A percentile compares a stretch with the other conserved stretches of the same genome.
Conservation (phyloP, 108 stramenopile species). For the Stephanodiscus triporus region DNA sequence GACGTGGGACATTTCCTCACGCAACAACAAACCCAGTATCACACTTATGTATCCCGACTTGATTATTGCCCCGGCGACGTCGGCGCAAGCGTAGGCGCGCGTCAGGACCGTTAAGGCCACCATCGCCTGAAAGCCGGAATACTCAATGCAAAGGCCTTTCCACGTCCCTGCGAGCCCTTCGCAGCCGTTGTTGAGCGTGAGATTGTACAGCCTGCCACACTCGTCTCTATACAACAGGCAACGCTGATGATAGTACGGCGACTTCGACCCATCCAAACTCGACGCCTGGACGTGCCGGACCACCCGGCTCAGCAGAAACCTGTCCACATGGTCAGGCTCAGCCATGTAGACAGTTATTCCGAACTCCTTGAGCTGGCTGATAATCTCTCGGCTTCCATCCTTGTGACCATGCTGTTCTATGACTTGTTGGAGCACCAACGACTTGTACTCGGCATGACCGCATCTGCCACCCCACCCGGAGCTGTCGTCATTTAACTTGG, state of each 20-base stretch:
- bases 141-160: conserved; percentile 42
- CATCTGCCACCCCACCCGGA: conserved; percentile 31
- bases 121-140: conserved; percentile 64
- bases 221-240: conserved; percentile 64
- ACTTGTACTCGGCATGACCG: conserved; percentile 29
- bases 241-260: conserved; percentile 37
- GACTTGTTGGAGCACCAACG: conserved; percentile 32
- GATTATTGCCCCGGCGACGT: conserved; percentile 26
- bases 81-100: conserved; percentile 51
- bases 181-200: conserved; percentile 46
- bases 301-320: conserved; percentile 34
- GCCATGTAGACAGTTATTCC: conserved; percentile 53
- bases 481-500: conserved; percentile 27
- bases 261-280: conserved; percentile 16
- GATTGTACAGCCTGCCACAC: conserved; percentile 59
- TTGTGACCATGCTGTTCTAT: conserved; percentile 35
- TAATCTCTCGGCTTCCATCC: conserved; percentile 38
- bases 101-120: conserved; percentile 56
- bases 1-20: conserved; percentile 62
- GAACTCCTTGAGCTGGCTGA: conserved; percentile 52
- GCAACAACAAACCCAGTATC: conserved; percentile 60
- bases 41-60: conserved; percentile 52
- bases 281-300: conserved; percentile 35
- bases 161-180: conserved; percentile 48
- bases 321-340: conserved; percentile 33